Percentiles rank a stretch among this genome's conserved stretches.
Conservation (phyloP, 2,329 filamentous ascomycete genomes). For the Xylaria sp. region DNA sequence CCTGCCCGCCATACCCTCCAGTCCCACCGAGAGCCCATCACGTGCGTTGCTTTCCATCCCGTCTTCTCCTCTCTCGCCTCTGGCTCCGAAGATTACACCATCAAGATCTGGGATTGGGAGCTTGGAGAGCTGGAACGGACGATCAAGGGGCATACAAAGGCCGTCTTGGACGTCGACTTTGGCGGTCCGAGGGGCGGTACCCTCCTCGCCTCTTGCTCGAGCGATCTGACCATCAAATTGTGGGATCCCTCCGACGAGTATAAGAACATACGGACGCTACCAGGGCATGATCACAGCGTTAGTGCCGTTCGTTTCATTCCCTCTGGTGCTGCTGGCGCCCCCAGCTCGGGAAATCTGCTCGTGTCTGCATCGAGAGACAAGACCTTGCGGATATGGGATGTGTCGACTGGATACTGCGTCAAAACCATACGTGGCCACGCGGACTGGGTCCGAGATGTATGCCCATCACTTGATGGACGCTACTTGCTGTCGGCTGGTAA, state of each 20-base stretch:
- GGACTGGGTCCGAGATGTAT: constrained; percentile 92
- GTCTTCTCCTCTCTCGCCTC: constrained; percentile 91
- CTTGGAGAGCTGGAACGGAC: constrained; percentile 89
- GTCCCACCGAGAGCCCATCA: constrained; percentile 83
- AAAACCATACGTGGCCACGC: constrained; percentile 88
- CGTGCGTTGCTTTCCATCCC: constrained; percentile 91
- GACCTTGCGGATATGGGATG: constrained; percentile 89
- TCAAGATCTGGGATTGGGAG: constrained; percentile 99
- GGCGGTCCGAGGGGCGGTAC: constrained; percentile 84
- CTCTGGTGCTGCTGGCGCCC: constrained; percentile 80
- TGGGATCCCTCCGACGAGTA: constrained; percentile 95
- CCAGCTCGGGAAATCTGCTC: constrained; percentile 83
- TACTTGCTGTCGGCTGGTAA: constrained; percentile 86
- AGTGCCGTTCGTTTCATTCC: constrained; percentile 90
- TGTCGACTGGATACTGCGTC: constrained; percentile 90
- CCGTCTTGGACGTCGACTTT: constrained; percentile 89
- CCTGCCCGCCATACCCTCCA: constrained; percentile 85
- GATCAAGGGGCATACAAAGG: constrained; percentile 90
- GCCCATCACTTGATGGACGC: constrained; percentile 82
- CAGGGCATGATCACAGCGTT: constrained; percentile 92
- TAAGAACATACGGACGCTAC: constrained; percentile 92
- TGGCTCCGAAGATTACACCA: constrained; percentile 90
- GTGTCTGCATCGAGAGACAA: constrained; percentile 89
- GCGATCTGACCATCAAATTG: constrained; percentile 91
- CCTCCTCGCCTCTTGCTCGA: constrained; percentile 84